A percentile compares a stretch with the other conserved stretches of the same genome.
Conservation (phyloP, 345 rosid species). For the Lepidium aucheri region DNA sequence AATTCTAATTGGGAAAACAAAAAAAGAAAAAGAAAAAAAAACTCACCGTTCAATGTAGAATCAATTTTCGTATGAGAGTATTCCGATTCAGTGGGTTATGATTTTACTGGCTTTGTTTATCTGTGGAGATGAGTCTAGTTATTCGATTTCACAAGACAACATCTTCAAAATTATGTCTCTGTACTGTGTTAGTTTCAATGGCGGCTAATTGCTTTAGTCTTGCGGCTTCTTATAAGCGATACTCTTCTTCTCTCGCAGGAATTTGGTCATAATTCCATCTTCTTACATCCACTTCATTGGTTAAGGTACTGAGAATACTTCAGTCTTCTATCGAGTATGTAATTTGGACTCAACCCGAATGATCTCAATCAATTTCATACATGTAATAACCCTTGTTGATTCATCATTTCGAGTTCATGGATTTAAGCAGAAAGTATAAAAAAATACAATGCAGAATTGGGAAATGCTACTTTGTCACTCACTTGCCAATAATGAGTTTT, state of each 20-base stretch:
- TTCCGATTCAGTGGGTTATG: background rate
- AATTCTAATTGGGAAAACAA: too few relatives aligned
- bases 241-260: background rate
- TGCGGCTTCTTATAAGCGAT: background rate
- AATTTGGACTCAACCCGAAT: too few relatives aligned
- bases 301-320: background rate
- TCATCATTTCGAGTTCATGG: background rate
- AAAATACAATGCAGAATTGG: background rate
- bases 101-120: background rate
- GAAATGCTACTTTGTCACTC: background rate
- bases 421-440: background rate
- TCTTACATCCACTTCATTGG: background rate
- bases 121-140: background rate
- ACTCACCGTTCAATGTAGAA: too few relatives aligned
- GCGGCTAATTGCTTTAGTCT: background rate
- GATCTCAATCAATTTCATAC: background rate
- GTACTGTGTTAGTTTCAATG: background rate
- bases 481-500: constrained; percentile 44
- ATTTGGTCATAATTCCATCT: background rate
- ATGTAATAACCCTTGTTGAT: background rate
- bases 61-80: too few relatives aligned
- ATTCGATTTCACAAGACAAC: background rate
- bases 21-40: too few relatives aligned
- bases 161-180: background rate
- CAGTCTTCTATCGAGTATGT: background rate